Evolutionary conservation across 2,329 filamentous ascomycete genomes (phyloP).

Genomic region (Herpotrichia juniperi): DNA sequence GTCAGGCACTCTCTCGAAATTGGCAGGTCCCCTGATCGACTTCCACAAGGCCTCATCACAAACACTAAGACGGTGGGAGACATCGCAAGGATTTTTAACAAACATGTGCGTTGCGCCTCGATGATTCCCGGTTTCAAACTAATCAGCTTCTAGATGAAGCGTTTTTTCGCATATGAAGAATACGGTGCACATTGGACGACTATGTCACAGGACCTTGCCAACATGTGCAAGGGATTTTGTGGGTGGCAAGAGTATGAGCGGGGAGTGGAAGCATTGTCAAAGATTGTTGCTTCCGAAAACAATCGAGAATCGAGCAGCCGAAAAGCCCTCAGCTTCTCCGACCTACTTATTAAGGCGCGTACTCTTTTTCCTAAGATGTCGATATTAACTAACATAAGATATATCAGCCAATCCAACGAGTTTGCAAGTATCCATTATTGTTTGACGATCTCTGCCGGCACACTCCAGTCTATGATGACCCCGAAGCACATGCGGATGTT

Average conservation of each 20-base stretch:
- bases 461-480: conserved; percentile 85
- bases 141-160: conserved; percentile 65
- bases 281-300: conserved; percentile 73
- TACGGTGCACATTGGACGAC: conserved; percentile 90
- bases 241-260: conserved; percentile 82
- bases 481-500: conserved; percentile 79
- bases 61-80: conserved; percentile 60
- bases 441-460: conserved; percentile 83
- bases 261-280: conserved; percentile 82
- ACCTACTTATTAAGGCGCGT: conserved; percentile 85
- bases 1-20: conserved; percentile 55
- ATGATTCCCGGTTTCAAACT: conserved; percentile 44
- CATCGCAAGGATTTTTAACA: conserved; percentile 61
- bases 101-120: conserved; percentile 50
- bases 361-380: background rate
- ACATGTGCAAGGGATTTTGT: conserved; percentile 70
- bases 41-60: conserved; percentile 48
- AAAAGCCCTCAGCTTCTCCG: conserved; percentile 81
- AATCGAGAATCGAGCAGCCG: conserved; percentile 66
- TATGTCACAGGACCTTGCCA: conserved; percentile 77
- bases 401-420: conserved; percentile 81
- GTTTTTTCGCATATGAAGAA: conserved; percentile 87
- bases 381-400: conserved; percentile 5
- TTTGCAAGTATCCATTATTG: conserved; percentile 88
- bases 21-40: conserved; percentile 47